A percentile compares a stretch with the other conserved stretches of the same genome.
These are phyloP conservation scores for Fagopyrum tataricum DNA, from an alignment of 148 eudicot genomes.

Conservation along the genomic window DNA sequence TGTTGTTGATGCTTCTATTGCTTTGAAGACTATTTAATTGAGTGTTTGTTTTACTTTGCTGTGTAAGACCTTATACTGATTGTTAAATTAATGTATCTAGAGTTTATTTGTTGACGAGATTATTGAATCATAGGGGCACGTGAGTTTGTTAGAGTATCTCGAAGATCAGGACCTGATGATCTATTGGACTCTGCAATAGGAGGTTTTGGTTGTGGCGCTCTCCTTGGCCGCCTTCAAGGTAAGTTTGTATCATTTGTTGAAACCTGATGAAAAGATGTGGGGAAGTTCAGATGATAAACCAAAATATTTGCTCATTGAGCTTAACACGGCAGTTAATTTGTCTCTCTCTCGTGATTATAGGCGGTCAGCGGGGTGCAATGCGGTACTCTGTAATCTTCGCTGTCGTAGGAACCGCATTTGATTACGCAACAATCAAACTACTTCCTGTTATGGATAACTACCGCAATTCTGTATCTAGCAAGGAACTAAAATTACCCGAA, in stretches of 20 bases:
- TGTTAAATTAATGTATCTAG: background rate
- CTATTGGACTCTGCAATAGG: constrained; percentile 66
- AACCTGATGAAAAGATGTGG: background rate
- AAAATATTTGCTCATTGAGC: background rate
- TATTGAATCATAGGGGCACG: constrained; percentile 52
- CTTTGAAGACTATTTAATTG: background rate
- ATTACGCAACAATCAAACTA: constrained; percentile 56
- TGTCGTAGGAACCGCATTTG: constrained; percentile 62
- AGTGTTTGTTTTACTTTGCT: background rate
- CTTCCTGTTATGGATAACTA: constrained; percentile 43
- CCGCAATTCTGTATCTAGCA: constrained; percentile 30
- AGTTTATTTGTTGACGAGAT: background rate
- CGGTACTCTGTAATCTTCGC: constrained; percentile 72
- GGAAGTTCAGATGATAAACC: background rate
- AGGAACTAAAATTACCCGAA: constrained; percentile 59
- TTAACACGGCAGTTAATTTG: background rate
- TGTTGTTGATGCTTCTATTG: background rate
- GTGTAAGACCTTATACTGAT: background rate
- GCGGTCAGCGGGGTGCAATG: constrained; percentile 62
- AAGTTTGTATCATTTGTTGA: background rate
- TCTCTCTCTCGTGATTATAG: constrained; percentile 26
- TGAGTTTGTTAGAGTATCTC: constrained; percentile 61
- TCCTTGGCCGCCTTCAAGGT: constrained; percentile 94
- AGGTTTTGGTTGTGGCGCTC: constrained; percentile 76
- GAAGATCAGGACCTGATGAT: constrained; percentile 55